Percentiles rank a stretch among this genome's conserved stretches.
Conservation (phyloP, 306 rosid genomes). For the Lotus japonicus region DNA sequence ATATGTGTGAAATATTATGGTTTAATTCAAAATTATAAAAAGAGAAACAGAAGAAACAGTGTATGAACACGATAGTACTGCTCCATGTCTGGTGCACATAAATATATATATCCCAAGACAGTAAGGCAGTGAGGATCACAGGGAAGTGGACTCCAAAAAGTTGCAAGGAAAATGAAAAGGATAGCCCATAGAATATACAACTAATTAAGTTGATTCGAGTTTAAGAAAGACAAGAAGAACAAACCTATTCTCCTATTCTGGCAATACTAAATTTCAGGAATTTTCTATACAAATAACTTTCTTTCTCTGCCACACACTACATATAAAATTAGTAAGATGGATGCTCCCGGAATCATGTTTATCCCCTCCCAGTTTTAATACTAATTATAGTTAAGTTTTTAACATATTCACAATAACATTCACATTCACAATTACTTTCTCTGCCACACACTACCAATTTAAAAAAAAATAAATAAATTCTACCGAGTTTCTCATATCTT, state of each 20-base stretch:
- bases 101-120: neutral
- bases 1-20: too few species aligned
- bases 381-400: neutral
- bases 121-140: neutral
- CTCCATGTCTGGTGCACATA: too few species aligned
- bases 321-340: constrained; percentile 23
- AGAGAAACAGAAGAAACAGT: too few species aligned
- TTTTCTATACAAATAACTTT: constrained; percentile 30
- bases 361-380: constrained; percentile 36
- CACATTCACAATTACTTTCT: too few species aligned
- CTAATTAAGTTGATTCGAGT: constrained; percentile 33
- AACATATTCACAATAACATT: too few species aligned
- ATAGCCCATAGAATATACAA: constrained; percentile 11
- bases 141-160: constrained; percentile 1
- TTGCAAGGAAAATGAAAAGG: constrained; percentile 11
- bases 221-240: constrained; percentile 75
- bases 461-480: too few species aligned
- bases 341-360: constrained; percentile 39
- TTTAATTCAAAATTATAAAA: too few species aligned
- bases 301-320: constrained; percentile 27
- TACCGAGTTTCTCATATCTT: too few species aligned
- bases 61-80: too few species aligned
- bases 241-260: constrained; percentile 50
- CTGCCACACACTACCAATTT: too few species aligned
- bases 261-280: constrained; percentile 42